A percentile compares a stretch with the other conserved stretches of the same genome.
phyloP scores from a whole-genome alignment of 371 early-diverging fungal genomes.

The Rhizomucor pusillus region DNA sequence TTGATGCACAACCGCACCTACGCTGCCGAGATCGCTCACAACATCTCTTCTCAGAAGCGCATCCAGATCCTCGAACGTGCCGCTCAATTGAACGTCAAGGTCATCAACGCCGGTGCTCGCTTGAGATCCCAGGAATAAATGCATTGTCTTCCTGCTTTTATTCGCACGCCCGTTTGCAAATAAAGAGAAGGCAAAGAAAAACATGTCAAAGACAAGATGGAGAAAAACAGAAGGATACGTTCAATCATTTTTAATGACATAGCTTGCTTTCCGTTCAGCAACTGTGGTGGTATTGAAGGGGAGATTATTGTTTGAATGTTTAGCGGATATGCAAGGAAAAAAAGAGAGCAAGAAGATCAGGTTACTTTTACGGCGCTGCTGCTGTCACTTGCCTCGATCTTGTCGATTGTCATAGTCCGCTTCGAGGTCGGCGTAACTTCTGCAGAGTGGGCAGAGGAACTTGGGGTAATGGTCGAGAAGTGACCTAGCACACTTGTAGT shows the following conservation, averaged over 20 bases:
- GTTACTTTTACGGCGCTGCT: not conserved
- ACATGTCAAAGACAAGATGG: not conserved
- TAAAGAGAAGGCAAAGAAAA: slow-evolving; percentile 2
- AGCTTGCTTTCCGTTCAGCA: not conserved
- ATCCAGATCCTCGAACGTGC: slow-evolving; percentile 96
- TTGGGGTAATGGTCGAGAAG: not conserved
- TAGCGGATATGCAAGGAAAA: not conserved
- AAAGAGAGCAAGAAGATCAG: not conserved
- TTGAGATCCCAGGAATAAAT: slow-evolving; percentile 84
- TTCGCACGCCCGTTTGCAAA: slow-evolving; percentile 1
- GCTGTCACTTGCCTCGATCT: not conserved
- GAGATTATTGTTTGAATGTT: not conserved
- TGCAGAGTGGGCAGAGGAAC: not conserved
- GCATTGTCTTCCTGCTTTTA: not conserved
- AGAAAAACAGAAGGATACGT: not conserved
- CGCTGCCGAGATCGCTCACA: slow-evolving; percentile 98
- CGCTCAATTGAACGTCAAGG: slow-evolving; percentile 93
- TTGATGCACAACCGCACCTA: slow-evolving; percentile 98
- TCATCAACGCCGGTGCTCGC: slow-evolving; percentile 95
- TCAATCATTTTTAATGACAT: not conserved
- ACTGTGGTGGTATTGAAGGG: not conserved
- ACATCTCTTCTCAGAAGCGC: slow-evolving; percentile 95
- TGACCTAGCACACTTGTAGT: not conserved
- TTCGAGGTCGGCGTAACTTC: not conserved
- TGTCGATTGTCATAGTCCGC: not conserved